These are phyloP conservation scores for Pulveroboletus sp. DNA, from an alignment of 768 basidiomycete genomes.

Conservation along the genomic window DNA sequence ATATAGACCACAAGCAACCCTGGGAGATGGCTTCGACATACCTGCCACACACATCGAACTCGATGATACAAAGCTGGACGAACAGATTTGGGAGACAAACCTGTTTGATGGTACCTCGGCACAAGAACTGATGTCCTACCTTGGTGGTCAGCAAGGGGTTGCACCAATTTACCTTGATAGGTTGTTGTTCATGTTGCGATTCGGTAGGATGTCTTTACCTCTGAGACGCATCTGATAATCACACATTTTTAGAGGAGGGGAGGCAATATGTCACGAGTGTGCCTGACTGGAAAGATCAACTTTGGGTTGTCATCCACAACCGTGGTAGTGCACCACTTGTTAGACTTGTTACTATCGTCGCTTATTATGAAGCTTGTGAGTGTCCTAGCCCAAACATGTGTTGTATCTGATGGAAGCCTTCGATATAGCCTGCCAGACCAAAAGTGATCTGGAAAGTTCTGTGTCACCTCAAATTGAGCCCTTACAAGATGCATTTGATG, in stretches of 20 bases:
- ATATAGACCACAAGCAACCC: constrained; percentile 17
- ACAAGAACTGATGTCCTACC: constrained; percentile 5
- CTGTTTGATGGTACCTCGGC: constrained; percentile 20
- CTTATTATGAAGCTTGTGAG: too few relatives aligned
- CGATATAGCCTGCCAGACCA: constrained; percentile 7
- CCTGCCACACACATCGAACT: constrained; percentile 2
- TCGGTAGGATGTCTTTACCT: not conserved
- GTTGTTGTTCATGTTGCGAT: too few relatives aligned
- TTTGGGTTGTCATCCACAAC: constrained; percentile 9
- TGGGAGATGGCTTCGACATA: constrained; percentile 23
- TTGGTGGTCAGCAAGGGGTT: constrained; percentile 13
- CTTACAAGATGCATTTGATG: constrained; percentile 1
- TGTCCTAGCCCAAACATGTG: not conserved
- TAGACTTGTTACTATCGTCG: constrained; percentile 18
- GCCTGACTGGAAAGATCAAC: constrained; percentile 7
- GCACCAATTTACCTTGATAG: constrained; percentile 17
- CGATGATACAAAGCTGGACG: constrained; percentile 4
- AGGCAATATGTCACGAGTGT: constrained; percentile 17
- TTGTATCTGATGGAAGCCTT: not conserved
- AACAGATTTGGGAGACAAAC: constrained; percentile 16
- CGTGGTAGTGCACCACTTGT: constrained; percentile 13
- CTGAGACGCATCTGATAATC: not conserved
- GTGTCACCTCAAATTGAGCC: not conserved
- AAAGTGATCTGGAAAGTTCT: not conserved
- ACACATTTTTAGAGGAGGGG: constrained; percentile 14